Evolutionary conservation across 768 basidiomycete genomes (phyloP), one percentile per base, ranked within the genome.

Genomic region (Tulasnella sp.): DNA sequence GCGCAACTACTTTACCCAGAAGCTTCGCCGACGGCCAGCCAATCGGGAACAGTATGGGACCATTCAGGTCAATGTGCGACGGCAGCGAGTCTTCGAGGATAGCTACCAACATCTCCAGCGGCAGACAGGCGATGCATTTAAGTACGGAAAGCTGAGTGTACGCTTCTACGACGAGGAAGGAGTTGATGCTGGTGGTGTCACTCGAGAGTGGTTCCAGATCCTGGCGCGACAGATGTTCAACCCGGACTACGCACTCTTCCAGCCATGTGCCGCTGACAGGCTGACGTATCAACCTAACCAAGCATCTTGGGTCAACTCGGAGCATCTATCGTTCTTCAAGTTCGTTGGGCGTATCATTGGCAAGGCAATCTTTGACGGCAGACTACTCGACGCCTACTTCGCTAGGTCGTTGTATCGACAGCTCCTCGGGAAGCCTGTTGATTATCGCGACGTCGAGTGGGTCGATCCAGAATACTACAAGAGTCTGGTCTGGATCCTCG

Each of bases 381-480:
- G 96, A 27, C 78, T 99, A 19, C 80, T 99, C 42, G 96, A 99
- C 69, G 96, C 96, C 19, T 94, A 99, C 76, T 99, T 99, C 70
- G 92, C 92, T 17, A 84, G 93, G 65, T 94, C 94, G 65, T 73
- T 98, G 70, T 98, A 99, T 75, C 81, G 94, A 61, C 96, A 98
- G 69, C 76, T 99, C 25, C 78, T 99, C 27, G 90, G 87, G 45
- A 92, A 93, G 68, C 91, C 82, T 7, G 92, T 98, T 60, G 93
- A 98, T 70, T 91, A 97, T 71, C 80, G 83, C 62, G 94, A 98
- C 68, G 87, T 98, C 21, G 93, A 98, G 72, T 94, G 90, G 84
- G 87, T 97, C 43, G 93, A 98, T 72, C 93, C 93, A 0, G 92
- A 94, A 71, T 98, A 98, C 70, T 97, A 97, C 76, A 97, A 94